Percentiles rank a stretch among this genome's conserved stretches.
These are phyloP conservation scores for Protea cynaroides DNA, from an alignment of 164 flowering plant genomes.

Conservation along the genomic window DNA sequence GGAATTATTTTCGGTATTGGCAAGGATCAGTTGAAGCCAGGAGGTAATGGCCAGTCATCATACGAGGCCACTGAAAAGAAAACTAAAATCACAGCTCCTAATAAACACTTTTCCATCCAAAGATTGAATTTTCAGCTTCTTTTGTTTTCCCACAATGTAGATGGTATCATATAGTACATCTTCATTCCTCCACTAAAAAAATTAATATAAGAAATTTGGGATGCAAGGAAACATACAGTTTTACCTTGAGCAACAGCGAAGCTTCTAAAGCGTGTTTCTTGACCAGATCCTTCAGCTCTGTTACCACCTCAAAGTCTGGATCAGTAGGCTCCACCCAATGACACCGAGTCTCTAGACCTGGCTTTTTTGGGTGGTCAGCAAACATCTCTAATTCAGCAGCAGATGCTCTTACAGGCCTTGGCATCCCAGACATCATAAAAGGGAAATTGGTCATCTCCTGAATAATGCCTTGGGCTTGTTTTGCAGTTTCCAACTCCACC, in stretches of 20 bases:
- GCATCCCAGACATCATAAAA: conserved; percentile 86
- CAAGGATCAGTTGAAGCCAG: too few species aligned
- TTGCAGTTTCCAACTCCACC: conserved; percentile 57
- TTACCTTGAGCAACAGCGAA: conserved; percentile 46
- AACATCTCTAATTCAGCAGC: conserved; percentile 59
- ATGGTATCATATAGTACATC: too few species aligned
- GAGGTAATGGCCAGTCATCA: too few species aligned
- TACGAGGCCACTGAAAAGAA: too few species aligned
- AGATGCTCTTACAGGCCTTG: conserved; percentile 70
- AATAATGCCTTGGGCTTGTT: conserved; percentile 36
- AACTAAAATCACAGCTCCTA: too few species aligned
- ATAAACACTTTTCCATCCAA: too few species aligned
- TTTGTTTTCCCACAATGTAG: too few species aligned
- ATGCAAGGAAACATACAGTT: neutral
- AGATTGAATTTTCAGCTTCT: too few species aligned
- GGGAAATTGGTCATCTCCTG: conserved; percentile 23
- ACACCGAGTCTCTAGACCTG: conserved; percentile 36
- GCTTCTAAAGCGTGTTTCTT: conserved; percentile 49
- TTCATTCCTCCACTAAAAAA: neutral
- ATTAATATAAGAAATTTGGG: neutral
- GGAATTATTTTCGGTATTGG: too few species aligned
- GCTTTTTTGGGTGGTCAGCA: conserved; percentile 54
- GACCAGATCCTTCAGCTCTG: conserved; percentile 36
- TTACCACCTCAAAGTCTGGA: conserved; percentile 53
- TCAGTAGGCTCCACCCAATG: conserved; percentile 63